Percentiles rank a stretch among this genome's conserved stretches.
These are phyloP conservation scores for Candida michaelii DNA, from an alignment of 805 yeast species.

Conservation along the genomic window DNA sequence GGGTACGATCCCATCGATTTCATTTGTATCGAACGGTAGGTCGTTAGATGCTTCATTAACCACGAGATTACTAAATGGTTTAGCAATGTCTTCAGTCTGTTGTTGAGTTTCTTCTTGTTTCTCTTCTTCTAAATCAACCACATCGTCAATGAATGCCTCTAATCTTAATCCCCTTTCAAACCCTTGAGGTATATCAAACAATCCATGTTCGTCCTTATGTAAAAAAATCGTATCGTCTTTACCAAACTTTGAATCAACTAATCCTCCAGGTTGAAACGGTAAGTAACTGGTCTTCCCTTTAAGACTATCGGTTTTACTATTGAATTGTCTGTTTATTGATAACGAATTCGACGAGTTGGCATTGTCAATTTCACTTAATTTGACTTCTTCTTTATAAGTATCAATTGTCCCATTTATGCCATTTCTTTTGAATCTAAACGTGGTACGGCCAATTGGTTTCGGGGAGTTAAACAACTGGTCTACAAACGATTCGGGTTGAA, in stretches of 20 bases:
- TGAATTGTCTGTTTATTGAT: slow-evolving; percentile 67
- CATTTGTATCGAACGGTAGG: slow-evolving; percentile 34
- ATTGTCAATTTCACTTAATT: slow-evolving; percentile 44
- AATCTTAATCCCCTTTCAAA: slow-evolving; percentile 65
- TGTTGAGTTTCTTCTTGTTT: neutral
- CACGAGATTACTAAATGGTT: neutral
- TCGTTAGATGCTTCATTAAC: neutral
- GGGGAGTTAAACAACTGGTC: slow-evolving; percentile 59
- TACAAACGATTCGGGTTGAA: slow-evolving; percentile 30
- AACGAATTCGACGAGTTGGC: slow-evolving; percentile 69
- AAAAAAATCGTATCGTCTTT: slow-evolving; percentile 40
- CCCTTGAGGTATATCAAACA: slow-evolving; percentile 84
- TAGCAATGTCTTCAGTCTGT: neutral
- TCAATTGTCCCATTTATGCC: slow-evolving; percentile 76
- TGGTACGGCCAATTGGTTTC: slow-evolving; percentile 57
- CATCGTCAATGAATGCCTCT: slow-evolving; percentile 16
- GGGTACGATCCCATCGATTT: slow-evolving; percentile 46
- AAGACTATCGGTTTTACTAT: slow-evolving; percentile 59
- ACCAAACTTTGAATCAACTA: slow-evolving; percentile 22
- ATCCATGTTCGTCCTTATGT: slow-evolving; percentile 67
- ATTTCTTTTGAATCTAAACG: slow-evolving; percentile 63
- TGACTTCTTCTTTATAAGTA: slow-evolving; percentile 57
- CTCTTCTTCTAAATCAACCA: slow-evolving; percentile 28
- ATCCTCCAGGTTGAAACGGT: slow-evolving; percentile 95
- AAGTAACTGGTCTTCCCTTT: slow-evolving; percentile 70